phyloP scores from a whole-genome alignment of 2,329 filamentous ascomycete genomes.

The Coniochaeta hoffmannii region DNA sequence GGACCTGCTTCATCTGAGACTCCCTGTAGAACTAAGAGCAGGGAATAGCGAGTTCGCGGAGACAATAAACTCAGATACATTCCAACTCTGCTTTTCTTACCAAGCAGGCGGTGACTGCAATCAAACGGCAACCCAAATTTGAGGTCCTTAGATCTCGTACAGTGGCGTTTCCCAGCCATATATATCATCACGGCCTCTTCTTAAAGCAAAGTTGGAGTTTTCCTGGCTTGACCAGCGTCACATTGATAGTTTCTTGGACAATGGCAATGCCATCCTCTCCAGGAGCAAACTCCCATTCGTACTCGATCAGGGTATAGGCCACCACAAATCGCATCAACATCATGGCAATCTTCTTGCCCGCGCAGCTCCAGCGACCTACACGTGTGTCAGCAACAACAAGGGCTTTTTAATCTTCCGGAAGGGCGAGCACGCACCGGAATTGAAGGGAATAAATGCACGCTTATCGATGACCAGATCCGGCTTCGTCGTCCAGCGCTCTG shows the following conservation, averaged over 20 bases:
- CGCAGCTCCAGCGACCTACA: constrained; percentile 24
- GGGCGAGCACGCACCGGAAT: not conserved
- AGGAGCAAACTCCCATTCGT: constrained; percentile 11
- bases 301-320: constrained; percentile 10
- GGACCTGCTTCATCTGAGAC: too few relatives aligned
- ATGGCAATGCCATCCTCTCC: constrained; percentile 10
- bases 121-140: too few relatives aligned
- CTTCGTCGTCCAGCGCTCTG: constrained; percentile 2
- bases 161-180: too few relatives aligned
- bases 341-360: constrained; percentile 27
- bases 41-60: too few relatives aligned
- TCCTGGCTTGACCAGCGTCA: constrained; percentile 7
- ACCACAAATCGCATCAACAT: constrained; percentile 21
- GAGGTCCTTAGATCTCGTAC: too few relatives aligned
- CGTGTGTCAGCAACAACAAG: not conserved
- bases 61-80: too few relatives aligned
- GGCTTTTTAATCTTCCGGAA: not conserved
- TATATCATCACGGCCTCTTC: constrained; percentile 3
- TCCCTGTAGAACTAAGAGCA: too few relatives aligned
- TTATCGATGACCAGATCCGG: constrained; percentile 1
- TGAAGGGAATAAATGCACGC: constrained; percentile 1
- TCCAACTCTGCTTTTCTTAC: too few relatives aligned
- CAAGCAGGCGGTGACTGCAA: too few relatives aligned
- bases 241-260: constrained; percentile 3
- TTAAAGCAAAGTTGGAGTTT: constrained; percentile 8